Base-by-base conservation (phyloP, 225 moss, liverwort and hornwort species). In the Neckera pumila region DNA sequence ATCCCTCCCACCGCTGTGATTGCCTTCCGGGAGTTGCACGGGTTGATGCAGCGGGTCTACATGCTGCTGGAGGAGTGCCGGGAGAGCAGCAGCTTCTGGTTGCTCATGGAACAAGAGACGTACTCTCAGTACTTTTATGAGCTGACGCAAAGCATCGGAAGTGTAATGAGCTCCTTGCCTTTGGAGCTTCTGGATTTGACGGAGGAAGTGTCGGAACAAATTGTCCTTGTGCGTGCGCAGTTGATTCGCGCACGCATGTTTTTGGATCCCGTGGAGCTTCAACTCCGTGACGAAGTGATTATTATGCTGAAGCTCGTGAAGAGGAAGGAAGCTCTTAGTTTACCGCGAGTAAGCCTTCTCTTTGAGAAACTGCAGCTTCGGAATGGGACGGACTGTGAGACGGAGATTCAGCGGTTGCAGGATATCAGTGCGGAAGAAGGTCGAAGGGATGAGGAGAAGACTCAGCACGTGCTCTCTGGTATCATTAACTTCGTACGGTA, bases 401-500 rank as follows among this genome's bases (percentile, higher is more conserved):
- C 79, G 63, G 95, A 95, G 91, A 87, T 95, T 36, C 91, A 86
- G 49, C 89, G 89, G 83, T 85, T 95, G 90, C 94, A 93, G 86
- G 95, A 95, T 14, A 71, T 90, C 16, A 87, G 51, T 45, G 66
- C 77, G 88, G 91, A 90, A 57, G 88, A 84, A 74, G 40, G 69
- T 21, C 69, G 87, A 49, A 76, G 56, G 33, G 87, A 83, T 36
- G 87, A 85, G 22, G 69, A 36, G 53, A 86, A 86, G 71, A 81
- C 77, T 18, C 86, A 76, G 79, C 84, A 82, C 64, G 87, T 72
- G 63, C 67, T 94, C n/a, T 79, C 89, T 31, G 92, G 92, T 17
- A 89, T 95, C n/a, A 92, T 92, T 19, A 86, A 89, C 54, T 93
- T 95, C 82, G 93, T 94, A 47, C 88, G 92, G 12, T 95, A 94